These are phyloP conservation scores for Phaeotremella fagi DNA, from an alignment of 768 basidiomycete species.

Conservation along the genomic window DNA sequence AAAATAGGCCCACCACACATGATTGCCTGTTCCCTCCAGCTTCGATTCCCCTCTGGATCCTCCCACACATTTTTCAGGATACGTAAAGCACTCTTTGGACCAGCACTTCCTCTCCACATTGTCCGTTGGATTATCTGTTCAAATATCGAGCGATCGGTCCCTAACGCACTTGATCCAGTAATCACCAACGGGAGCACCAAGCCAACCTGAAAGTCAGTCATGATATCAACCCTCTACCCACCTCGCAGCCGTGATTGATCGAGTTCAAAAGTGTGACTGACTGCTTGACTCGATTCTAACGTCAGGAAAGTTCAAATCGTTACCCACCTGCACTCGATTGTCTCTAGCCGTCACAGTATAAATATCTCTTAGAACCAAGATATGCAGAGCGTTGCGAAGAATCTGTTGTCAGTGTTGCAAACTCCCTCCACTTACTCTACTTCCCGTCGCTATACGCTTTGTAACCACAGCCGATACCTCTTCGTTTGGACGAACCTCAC, in stretches of 20 bases:
- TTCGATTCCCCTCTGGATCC: background rate
- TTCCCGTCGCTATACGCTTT: background rate
- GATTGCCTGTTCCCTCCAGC: background rate
- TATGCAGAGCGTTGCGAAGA: background rate
- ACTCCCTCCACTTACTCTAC: background rate
- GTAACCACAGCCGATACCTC: background rate
- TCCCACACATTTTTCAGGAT: background rate
- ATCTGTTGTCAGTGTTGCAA: background rate
- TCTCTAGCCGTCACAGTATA: background rate
- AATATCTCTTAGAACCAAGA: background rate
- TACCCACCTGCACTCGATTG: background rate
- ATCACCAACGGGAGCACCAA: background rate
- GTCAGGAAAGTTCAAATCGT: background rate
- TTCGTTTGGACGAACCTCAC: background rate
- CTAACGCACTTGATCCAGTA: background rate
- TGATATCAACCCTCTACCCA: background rate
- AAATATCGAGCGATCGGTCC: background rate
- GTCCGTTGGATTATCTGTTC: background rate
- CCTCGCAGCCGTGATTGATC: background rate
- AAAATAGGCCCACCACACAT: background rate
- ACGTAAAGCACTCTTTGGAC: background rate
- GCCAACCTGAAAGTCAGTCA: background rate
- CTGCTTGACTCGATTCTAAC: background rate
- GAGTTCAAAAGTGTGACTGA: background rate
- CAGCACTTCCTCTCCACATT: background rate